Evolutionary conservation across 2,329 filamentous ascomycete genomes (phyloP).

Genomic region (Cytospora paraplurivora): DNA sequence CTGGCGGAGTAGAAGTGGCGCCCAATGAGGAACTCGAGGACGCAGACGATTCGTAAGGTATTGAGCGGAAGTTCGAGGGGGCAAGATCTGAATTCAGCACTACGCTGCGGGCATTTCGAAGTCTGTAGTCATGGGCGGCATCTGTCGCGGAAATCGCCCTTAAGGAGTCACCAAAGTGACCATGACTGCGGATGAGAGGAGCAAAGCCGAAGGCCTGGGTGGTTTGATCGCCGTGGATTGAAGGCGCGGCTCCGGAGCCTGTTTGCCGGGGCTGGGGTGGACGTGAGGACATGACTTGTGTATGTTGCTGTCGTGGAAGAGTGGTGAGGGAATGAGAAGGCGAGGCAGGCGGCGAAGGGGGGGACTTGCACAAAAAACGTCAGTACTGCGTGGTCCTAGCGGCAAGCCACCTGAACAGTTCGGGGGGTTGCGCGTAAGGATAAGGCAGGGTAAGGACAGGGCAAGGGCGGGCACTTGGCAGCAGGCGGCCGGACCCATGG

Average conservation of each 20-base stretch:
- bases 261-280: conserved; percentile 25
- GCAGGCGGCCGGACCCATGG: too few species aligned
- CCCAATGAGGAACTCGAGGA: conserved; percentile 24
- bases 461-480: not conserved
- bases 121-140: conserved; percentile 29
- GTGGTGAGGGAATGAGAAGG: conserved; percentile 1
- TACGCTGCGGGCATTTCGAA: conserved; percentile 32
- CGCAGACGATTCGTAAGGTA: conserved; percentile 21
- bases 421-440: not conserved
- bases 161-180: conserved; percentile 19
- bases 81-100: conserved; percentile 31
- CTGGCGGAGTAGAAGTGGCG: conserved; percentile 21
- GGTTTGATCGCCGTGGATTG: conserved; percentile 17
- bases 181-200: conserved; percentile 21
- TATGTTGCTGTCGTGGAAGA: not conserved
- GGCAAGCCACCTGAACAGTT: not conserved
- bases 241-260: conserved; percentile 24
- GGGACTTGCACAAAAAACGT: not conserved
- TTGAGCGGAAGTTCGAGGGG: conserved; percentile 23
- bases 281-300: conserved; percentile 25
- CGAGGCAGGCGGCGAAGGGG: not conserved
- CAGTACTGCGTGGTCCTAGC: not conserved
- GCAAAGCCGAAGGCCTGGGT: conserved; percentile 19
- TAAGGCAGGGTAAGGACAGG: not conserved
- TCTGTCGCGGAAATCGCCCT: conserved; percentile 33